A percentile compares a stretch with the other conserved stretches of the same genome.
These are phyloP conservation scores for Pestalotiopsis sp. DNA, from an alignment of 2,329 filamentous ascomycete species.

Conservation along the genomic window DNA sequence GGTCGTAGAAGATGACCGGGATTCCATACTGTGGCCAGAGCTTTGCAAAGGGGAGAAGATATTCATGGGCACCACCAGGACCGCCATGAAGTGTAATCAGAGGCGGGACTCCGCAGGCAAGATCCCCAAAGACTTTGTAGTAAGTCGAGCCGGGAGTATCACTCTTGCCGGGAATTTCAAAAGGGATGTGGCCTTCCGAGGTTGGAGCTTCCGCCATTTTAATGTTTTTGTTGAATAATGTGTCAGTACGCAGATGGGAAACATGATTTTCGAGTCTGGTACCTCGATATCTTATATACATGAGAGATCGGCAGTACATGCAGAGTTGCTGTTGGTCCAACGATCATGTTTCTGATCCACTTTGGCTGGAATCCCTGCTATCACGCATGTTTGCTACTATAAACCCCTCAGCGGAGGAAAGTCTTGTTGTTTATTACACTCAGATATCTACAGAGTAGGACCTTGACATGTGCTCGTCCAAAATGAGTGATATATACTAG, in stretches of 20 bases:
- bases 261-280: neutral
- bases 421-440: neutral
- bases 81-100: constrained; percentile 20
- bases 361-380: neutral
- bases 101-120: constrained; percentile 11
- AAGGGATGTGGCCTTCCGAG: neutral
- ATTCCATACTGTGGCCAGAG: constrained; percentile 15
- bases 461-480: neutral
- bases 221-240: neutral
- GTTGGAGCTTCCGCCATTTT: neutral
- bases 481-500: neutral
- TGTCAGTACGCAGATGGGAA: neutral
- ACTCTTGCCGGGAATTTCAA: neutral
- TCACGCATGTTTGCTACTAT: neutral
- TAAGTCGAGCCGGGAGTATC: neutral
- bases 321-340: neutral
- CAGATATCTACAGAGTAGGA: neutral
- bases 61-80: constrained; percentile 22
- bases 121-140: constrained; percentile 21
- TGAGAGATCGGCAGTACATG: neutral
- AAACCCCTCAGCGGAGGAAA: neutral
- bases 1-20: constrained; percentile 23
- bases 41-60: constrained; percentile 16
- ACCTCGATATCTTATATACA: neutral
- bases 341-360: neutral